Base-by-base conservation (phyloP, 352 stramenopile species). In the Globisporangium polare region DNA sequence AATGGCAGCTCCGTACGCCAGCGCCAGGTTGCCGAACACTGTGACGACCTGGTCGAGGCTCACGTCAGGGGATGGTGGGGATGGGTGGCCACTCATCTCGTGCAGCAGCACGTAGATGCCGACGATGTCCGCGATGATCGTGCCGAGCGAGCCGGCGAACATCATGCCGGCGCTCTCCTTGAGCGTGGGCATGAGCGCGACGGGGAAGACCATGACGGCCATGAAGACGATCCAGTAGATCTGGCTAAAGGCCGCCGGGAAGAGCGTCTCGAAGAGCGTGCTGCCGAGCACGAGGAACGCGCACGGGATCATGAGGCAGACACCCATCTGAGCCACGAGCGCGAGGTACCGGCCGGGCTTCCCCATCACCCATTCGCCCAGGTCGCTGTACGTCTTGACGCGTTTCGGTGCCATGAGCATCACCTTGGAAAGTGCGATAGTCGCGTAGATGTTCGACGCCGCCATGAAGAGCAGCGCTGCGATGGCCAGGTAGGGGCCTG, bases 281-380 rank as follows among this genome's bases (percentile, higher is more conserved):
- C 77, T 75, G 22, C 77, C 77, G 15, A 86, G 73, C 42, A 84
- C 77, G 22, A 87, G 62, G 63, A 84, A 86, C 3, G 70, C 71
- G 10, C 74, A 83, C 0, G 77, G 74, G 2, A 78, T 41, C n/a
- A 86, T 55, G 31, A 83, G 68, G 58, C 77, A 84, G 10, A 78
- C 69, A 0, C 75, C 68, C 13, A 86, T 57, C 24, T 80, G 77
- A 9, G 75, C 75, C 10, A 79, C 46, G 20, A 79, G 53, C 2
- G 72, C 73, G 18, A 78, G 43, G 46, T 72, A 84, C 5, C 77
- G 69, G 12, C 77, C 75, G 3, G 59, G 29, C 27, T 68, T 71
- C 20, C 77, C 75, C 63, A 83, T 74, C 29, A 53, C 55, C 72
- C 76, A 86, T 39, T 80, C 61, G 35, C 76, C 77, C 15, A 86